Evolutionary conservation across 208 protist genomes (phyloP).

Genomic region (Herpetomonas tarakana): DNA sequence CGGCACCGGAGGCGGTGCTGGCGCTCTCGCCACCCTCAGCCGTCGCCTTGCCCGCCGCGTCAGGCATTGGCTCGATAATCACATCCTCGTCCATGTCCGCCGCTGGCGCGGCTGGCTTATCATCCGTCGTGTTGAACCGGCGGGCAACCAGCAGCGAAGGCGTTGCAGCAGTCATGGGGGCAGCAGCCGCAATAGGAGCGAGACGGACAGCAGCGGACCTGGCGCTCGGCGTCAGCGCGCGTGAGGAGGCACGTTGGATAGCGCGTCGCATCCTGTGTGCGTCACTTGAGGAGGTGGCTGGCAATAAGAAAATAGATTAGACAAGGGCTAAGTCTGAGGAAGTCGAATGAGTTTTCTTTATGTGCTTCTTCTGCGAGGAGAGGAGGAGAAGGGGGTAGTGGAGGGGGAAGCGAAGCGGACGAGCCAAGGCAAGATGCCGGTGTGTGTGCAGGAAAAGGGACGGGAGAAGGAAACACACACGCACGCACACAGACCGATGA

Average conservation of each 20-base stretch:
- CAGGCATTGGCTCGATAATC: slow-evolving; percentile 70
- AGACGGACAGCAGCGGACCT: slow-evolving; percentile 1
- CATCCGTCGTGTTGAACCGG: slow-evolving; percentile 13
- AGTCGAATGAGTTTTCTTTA: background rate
- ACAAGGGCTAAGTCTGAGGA: too few relatives aligned
- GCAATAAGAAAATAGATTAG: background rate
- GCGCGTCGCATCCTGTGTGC: background rate
- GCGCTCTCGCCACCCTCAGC: slow-evolving; percentile 14
- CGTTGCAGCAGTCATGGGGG: background rate
- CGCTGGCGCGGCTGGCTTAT: background rate
- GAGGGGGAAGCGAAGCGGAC: slow-evolving; percentile 4
- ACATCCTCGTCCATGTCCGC: slow-evolving; percentile 81
- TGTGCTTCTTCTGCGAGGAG: background rate
- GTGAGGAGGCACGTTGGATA: background rate
- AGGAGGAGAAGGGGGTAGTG: too few relatives aligned
- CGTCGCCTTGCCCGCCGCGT: slow-evolving; percentile 8
- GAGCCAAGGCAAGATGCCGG: slow-evolving; percentile 5
- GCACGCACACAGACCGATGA: slow-evolving; percentile 6
- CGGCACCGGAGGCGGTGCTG: slow-evolving; percentile 1
- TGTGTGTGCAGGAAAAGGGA: background rate
- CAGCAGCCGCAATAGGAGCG: slow-evolving; percentile 1
- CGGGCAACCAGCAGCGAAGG: slow-evolving; percentile 6
- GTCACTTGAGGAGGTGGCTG: background rate
- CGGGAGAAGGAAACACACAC: slow-evolving; percentile 8
- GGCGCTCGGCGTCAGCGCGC: slow-evolving; percentile 9